Evolutionary conservation across 371 early-diverging fungal species (phyloP).

Genomic region (Zychaea mexicana): DNA sequence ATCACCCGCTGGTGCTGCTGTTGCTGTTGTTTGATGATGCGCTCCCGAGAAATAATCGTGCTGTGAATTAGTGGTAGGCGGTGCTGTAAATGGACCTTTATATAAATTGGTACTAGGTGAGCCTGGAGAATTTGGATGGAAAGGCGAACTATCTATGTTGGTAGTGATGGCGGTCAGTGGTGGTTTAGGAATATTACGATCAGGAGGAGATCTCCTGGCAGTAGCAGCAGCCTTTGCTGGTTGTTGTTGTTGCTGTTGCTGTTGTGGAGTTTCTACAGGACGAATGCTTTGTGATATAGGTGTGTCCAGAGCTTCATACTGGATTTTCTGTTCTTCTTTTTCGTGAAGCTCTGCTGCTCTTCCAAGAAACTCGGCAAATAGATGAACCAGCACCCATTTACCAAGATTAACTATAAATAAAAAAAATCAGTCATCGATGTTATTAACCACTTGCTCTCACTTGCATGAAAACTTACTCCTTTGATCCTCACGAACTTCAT

Average conservation of each 20-base stretch:
- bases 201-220: background rate
- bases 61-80: slow-evolving; percentile 32
- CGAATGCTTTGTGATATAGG: background rate
- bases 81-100: slow-evolving; percentile 49
- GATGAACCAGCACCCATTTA: slow-evolving; percentile 80
- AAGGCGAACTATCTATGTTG: slow-evolving; percentile 6
- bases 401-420: slow-evolving; percentile 72
- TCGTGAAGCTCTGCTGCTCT: slow-evolving; percentile 45
- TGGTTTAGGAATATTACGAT: slow-evolving; percentile 10
- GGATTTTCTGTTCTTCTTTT: slow-evolving; percentile 18
- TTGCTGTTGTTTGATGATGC: slow-evolving; percentile 29
- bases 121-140: slow-evolving; percentile 6
- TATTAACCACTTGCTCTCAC: background rate
- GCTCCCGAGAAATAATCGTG: slow-evolving; percentile 51
- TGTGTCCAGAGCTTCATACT: slow-evolving; percentile 1
- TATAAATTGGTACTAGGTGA: slow-evolving; percentile 2
- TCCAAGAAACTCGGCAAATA: slow-evolving; percentile 62
- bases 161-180: slow-evolving; percentile 14
- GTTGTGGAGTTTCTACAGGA: slow-evolving; percentile 12
- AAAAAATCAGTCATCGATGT: background rate
- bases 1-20: background rate
- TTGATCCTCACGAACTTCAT: slow-evolving; percentile 68
- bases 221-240: background rate
- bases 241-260: background rate
- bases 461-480: slow-evolving; percentile 49